phyloP scores from a whole-genome alignment of 345 rosid species.

The Trapa bicornis region DNA sequence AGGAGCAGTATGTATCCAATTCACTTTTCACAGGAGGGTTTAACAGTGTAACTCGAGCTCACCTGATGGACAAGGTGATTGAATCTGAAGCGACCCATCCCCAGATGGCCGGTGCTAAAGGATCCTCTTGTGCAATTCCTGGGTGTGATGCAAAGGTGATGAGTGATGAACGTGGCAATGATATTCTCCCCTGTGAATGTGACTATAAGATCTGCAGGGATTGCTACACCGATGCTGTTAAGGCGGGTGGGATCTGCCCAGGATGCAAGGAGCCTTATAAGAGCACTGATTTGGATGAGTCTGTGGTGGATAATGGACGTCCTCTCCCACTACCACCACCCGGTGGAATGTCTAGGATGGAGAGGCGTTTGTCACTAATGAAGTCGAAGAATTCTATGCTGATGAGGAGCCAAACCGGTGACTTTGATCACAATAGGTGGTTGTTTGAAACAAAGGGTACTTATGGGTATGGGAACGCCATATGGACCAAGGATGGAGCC shows the following conservation, averaged over 20 bases:
- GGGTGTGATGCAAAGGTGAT: constrained; percentile 94
- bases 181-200: constrained; percentile 92
- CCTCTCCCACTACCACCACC: constrained; percentile 47
- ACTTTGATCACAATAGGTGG: constrained; percentile 93
- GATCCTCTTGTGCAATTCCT: constrained; percentile 77
- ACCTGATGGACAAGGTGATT: constrained; percentile 91
- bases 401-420: constrained; percentile 93
- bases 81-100: constrained; percentile 91
- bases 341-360: constrained; percentile 61
- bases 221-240: constrained; percentile 86
- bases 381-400: constrained; percentile 70
- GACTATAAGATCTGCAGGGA: constrained; percentile 92
- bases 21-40: constrained; percentile 93
- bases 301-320: constrained; percentile 36
- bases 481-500: constrained; percentile 90
- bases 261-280: constrained; percentile 87
- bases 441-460: constrained; percentile 83
- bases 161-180: constrained; percentile 81
- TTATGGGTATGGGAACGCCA: constrained; percentile 94
- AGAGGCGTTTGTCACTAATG: constrained; percentile 88
- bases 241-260: constrained; percentile 69
- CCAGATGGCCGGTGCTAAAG: constrained; percentile 95
- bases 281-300: constrained; percentile 64
- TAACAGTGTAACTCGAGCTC: constrained; percentile 76
- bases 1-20: constrained; percentile 91